Evolutionary conservation across 345 rosid genomes (phyloP), one percentile per base, ranked within the genome.

Genomic region (Noccaea bulbosa): DNA sequence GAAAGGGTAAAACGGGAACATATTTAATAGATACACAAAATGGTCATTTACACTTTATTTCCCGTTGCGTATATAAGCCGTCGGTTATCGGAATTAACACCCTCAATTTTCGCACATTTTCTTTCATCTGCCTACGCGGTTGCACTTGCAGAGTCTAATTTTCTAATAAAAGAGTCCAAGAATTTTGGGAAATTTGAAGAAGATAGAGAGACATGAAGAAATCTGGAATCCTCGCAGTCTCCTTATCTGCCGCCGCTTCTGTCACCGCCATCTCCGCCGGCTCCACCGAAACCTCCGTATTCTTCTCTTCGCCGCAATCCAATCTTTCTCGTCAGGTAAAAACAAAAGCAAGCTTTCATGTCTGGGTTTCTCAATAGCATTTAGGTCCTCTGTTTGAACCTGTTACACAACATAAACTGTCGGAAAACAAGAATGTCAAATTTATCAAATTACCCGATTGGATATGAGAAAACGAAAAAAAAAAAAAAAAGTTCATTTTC

Each of bases 221-320:
- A 75, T 81, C 89, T 3, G 81, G 85, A 30, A 20, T 86, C 54
- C 44, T 86, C 0, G 87, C 85, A 35, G 87, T 80, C 8, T 78
- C 89, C 7, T 70, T 83, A 32, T 81, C 83, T 3, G 76, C 82
- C 4, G 80, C 82, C 1, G 93, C 85, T 45, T 83, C 88, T 15
- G 83, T 83, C 40, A 37, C 78, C 77, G 30, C 81, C 73, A 30
- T 56, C 49, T 56, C 76, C 7, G 86, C 74, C 59, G 74, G 83
- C 30, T 79, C 86, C 27, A 62, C 86, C 22, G 85, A 85, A 32
- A 67, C 83, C 70, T 75, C 88, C 20, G 79, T 82, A 10, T 50
- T 82, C 1, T 73, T 83, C 59, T 71, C 85, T 33, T 73, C 83
- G 27, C 78, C 84, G 53, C 51, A 72, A 59, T 40, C 83, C 43